Evolutionary conservation across 1,139 yeast genomes (phyloP).

Genomic region (Protomyces pachydermus): DNA sequence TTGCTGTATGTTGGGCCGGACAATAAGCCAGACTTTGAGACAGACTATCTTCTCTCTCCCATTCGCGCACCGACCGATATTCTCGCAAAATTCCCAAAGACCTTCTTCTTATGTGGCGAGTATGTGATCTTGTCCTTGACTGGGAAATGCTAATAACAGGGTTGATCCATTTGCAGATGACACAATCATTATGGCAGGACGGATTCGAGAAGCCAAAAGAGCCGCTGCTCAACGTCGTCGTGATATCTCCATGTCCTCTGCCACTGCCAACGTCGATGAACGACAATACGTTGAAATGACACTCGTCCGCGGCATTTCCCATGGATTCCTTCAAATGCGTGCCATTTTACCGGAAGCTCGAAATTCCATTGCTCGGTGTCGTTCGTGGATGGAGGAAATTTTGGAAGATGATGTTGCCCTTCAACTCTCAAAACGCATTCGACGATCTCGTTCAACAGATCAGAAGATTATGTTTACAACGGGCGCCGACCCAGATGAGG

Average conservation of each 20-base stretch:
- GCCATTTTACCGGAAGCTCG: conserved; percentile 43
- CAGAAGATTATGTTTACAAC: neutral
- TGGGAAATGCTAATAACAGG: neutral
- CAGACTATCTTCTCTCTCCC: conserved; percentile 35
- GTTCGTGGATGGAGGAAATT: conserved; percentile 34
- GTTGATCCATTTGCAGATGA: conserved; percentile 36
- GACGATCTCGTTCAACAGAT: neutral
- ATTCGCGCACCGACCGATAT: conserved; percentile 34
- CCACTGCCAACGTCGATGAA: conserved; percentile 15
- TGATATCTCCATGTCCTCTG: conserved; percentile 28
- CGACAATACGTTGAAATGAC: conserved; percentile 37
- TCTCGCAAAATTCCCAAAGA: conserved; percentile 35
- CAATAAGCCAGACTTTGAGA: conserved; percentile 34
- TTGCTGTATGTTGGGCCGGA: conserved; percentile 35
- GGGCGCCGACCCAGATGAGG: conserved; percentile 14
- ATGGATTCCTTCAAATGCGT: conserved; percentile 48
- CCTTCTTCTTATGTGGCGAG: conserved; percentile 35
- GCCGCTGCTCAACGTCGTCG: conserved; percentile 29
- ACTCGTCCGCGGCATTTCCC: conserved; percentile 45
- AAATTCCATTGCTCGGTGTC: conserved; percentile 33
- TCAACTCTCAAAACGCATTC: neutral
- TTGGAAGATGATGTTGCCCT: conserved; percentile 17
- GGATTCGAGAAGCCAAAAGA: conserved; percentile 42
- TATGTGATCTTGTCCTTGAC: too few relatives aligned
- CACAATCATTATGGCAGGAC: conserved; percentile 37